Conservation (phyloP, 768 basidiomycete species). For the Russula dissimulans region DNA sequence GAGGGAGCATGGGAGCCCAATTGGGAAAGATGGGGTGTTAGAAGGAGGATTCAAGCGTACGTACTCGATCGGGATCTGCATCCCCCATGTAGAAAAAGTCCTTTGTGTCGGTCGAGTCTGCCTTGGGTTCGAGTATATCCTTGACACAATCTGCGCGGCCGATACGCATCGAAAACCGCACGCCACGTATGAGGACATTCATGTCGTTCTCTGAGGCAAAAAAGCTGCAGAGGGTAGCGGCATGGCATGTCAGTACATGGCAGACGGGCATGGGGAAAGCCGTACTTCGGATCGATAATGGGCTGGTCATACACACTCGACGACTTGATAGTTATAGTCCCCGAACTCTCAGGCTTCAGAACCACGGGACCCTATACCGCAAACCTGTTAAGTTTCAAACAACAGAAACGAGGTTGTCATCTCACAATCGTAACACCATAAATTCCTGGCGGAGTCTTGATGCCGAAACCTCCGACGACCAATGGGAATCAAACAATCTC, state of each 20-base stretch:
- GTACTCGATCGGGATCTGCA: constrained; percentile 9
- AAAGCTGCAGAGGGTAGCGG: not conserved
- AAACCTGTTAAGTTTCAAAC: not conserved
- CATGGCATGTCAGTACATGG: not conserved
- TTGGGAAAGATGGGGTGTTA: not conserved
- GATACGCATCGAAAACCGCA: constrained; percentile 12
- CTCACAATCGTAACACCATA: constrained; percentile 12
- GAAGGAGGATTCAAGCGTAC: no score
- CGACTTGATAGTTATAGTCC: constrained; percentile 7
- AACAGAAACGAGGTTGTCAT: no score
- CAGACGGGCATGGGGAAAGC: not conserved
- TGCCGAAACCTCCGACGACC: not conserved
- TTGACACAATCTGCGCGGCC: constrained; percentile 6
- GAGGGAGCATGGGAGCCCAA: no score
- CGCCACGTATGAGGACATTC: constrained; percentile 12
- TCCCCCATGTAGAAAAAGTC: constrained; percentile 15
- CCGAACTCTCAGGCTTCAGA: constrained; percentile 15
- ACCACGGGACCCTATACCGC: constrained; percentile 1
- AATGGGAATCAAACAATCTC: constrained; percentile 14
- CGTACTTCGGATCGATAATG: constrained; percentile 15
- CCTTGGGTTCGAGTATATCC: constrained; percentile 9
- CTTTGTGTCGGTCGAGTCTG: constrained; percentile 4
- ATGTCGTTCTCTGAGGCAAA: constrained; percentile 17
- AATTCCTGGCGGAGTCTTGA: constrained; percentile 1
- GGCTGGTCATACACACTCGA: constrained; percentile 11